phyloP scores from a whole-genome alignment of 768 basidiomycete species.

The Sporobolomyces phaffii region DNA sequence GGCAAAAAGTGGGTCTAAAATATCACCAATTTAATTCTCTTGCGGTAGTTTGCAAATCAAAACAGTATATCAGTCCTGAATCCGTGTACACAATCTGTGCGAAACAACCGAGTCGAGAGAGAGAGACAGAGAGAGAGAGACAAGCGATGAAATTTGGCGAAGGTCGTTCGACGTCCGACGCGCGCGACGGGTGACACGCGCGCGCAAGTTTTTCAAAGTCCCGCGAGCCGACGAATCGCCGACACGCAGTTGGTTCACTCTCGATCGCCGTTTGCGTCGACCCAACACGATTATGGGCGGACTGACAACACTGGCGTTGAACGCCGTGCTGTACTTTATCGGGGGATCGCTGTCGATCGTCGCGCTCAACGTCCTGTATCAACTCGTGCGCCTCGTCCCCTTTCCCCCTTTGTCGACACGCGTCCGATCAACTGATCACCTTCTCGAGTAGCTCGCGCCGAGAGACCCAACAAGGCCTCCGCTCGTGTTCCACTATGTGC shows the following conservation, averaged over 20 bases:
- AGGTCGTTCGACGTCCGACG: not conserved
- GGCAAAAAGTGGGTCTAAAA: constrained; percentile 32
- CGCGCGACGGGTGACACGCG: not conserved
- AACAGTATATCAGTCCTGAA: too few relatives aligned
- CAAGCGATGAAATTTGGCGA: not conserved
- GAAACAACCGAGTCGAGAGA: too few relatives aligned
- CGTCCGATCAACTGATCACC: too few relatives aligned
- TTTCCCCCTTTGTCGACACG: not conserved
- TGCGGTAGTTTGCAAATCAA: too few relatives aligned
- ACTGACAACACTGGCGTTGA: not conserved
- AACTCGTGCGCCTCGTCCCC: constrained; percentile 22
- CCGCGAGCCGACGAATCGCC: not conserved
- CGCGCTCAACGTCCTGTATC: constrained; percentile 28
- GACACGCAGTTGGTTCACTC: too few relatives aligned
- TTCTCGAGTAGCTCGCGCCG: constrained; percentile 13
- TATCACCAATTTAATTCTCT: too few relatives aligned
- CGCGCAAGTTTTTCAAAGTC: not conserved
- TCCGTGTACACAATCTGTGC: too few relatives aligned
- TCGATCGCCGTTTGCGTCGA: too few relatives aligned
- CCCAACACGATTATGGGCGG: not conserved
- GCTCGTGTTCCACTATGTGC: constrained; percentile 85
- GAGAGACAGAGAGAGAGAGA: too few relatives aligned
- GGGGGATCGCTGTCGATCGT: constrained; percentile 3
- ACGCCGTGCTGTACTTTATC: not conserved
- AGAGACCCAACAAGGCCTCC: constrained; percentile 56